phyloP scores from a whole-genome alignment of 176 grass and related monocot genomes.

The Triticum dicoccoides region DNA sequence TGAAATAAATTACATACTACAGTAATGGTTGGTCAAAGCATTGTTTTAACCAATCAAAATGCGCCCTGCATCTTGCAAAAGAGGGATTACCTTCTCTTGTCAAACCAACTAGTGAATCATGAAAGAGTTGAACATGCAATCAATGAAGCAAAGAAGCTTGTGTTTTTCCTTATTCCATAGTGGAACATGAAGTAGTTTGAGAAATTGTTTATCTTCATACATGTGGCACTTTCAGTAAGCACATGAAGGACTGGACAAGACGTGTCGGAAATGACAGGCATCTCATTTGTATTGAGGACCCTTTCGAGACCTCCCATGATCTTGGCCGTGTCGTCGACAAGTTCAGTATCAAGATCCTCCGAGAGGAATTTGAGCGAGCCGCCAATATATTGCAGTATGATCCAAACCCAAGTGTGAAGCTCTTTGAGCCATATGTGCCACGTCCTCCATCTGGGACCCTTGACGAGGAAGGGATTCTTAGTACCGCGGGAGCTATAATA shows the following conservation, averaged over 20 bases:
- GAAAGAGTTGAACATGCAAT: conserved; percentile 12
- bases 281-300: conserved; percentile 98
- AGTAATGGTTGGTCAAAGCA: background rate
- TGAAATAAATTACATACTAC: background rate
- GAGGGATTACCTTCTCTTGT: background rate
- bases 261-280: conserved; percentile 88
- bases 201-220: conserved; percentile 5
- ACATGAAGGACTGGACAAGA: conserved; percentile 87
- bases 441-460: conserved; percentile 16
- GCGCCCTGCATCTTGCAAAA: background rate
- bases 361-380: conserved; percentile 94
- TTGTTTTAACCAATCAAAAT: background rate
- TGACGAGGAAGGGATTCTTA: background rate
- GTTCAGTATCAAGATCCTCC: conserved; percentile 71
- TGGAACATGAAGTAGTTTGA: conserved; percentile 9
- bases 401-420: conserved; percentile 50
- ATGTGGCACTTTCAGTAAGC: conserved; percentile 59
- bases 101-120: background rate
- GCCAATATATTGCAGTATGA: conserved; percentile 83
- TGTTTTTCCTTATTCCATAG: background rate
- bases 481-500: background rate
- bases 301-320: conserved; percentile 88
- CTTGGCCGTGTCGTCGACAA: conserved; percentile 90
- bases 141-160: background rate
- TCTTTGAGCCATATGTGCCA: conserved; percentile 71